These are phyloP conservation scores for Cryptosporidium muris DNA, from an alignment of 169 alveolate species.

Conservation along the genomic window DNA sequence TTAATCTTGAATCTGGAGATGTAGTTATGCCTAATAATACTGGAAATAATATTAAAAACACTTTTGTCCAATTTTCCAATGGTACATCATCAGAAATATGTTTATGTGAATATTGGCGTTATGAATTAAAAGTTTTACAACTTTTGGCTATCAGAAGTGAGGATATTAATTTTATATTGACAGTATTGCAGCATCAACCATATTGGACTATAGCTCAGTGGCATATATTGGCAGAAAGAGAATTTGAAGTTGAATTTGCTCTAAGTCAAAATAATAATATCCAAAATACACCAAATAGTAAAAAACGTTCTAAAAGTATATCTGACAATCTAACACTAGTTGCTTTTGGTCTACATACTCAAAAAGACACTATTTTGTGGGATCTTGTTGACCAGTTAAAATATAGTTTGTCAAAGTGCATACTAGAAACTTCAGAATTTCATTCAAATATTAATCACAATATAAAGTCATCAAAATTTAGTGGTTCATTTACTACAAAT, in stretches of 20 bases:
- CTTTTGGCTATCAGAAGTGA: conserved; percentile 21
- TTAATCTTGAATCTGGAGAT: not conserved
- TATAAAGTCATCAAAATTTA: no score
- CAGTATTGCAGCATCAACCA: conserved; percentile 63
- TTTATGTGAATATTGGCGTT: conserved; percentile 56
- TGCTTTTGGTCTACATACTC: conserved; percentile 44
- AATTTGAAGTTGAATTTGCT: conserved; percentile 64
- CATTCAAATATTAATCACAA: no score
- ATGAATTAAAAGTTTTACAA: conserved; percentile 41
- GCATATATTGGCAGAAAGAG: conserved; percentile 66
- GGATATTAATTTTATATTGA: conserved; percentile 34
- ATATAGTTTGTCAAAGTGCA: not conserved
- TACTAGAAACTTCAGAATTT: no score
- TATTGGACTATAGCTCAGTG: conserved; percentile 63
- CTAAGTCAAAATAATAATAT: conserved; percentile 24
- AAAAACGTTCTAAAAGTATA: conserved; percentile 4
- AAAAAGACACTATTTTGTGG: conserved; percentile 47
- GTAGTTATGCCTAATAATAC: not conserved
- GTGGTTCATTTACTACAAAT: no score
- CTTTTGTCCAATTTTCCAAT: not conserved
- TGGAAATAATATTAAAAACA: not conserved
- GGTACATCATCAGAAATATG: not conserved
- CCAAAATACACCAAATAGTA: not conserved
- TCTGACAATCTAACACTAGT: conserved; percentile 13
- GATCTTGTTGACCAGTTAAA: conserved; percentile 19